Evolutionary conservation across 1,284 basidiomycete species (phyloP).

Genomic region (Jaminaea rosea): DNA sequence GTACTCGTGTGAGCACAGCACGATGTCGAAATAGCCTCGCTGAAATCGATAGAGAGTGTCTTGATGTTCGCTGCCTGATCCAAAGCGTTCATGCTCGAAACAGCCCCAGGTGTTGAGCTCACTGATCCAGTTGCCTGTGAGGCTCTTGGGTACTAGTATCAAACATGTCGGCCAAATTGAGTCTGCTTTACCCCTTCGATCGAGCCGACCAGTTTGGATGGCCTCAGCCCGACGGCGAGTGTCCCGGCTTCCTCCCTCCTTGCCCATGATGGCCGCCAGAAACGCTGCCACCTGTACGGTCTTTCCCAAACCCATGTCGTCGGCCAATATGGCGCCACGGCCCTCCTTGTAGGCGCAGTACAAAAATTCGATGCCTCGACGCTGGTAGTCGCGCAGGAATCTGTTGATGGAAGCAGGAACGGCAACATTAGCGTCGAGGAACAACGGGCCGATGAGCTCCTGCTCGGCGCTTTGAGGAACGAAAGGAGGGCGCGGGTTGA

Average conservation of each 20-base stretch:
- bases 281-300: slow-evolving; percentile 75
- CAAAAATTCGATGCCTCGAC: slow-evolving; percentile 69
- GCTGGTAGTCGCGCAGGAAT: slow-evolving; percentile 71
- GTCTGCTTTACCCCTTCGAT: slow-evolving; percentile 10
- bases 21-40: slow-evolving; percentile 68
- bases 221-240: slow-evolving; percentile 55
- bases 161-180: slow-evolving; percentile 59
- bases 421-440: slow-evolving; percentile 19
- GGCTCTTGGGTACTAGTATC: slow-evolving; percentile 68
- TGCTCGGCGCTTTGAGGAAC: background rate
- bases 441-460: background rate
- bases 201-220: slow-evolving; percentile 11
- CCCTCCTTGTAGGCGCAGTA: slow-evolving; percentile 59
- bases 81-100: slow-evolving; percentile 20
- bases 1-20: slow-evolving; percentile 15
- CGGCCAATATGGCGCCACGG: slow-evolving; percentile 66
- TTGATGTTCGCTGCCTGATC: background rate
- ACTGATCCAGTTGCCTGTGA: slow-evolving; percentile 69
- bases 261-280: slow-evolving; percentile 73
- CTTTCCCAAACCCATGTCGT: slow-evolving; percentile 78
- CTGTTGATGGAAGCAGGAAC: slow-evolving; percentile 68
- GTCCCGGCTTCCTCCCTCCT: slow-evolving; percentile 60
- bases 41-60: slow-evolving; percentile 39
- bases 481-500: background rate
- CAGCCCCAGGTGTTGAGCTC: slow-evolving; percentile 62